Evolutionary conservation across 1,284 basidiomycete genomes (phyloP).

Genomic region (Cutaneotrichosporon sp.): DNA sequence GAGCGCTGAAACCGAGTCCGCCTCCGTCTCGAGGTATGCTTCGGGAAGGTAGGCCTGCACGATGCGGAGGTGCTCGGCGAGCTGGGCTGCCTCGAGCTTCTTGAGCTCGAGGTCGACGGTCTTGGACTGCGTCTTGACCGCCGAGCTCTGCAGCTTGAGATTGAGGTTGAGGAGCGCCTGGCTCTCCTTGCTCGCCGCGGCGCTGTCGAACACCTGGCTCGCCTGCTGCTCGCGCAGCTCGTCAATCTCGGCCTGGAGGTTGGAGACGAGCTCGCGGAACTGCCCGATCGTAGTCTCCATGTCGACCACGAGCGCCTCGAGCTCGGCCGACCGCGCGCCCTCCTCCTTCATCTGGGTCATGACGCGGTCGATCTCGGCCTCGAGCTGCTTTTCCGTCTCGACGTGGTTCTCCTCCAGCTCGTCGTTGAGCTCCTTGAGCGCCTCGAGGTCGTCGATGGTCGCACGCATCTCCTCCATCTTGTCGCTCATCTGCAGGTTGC

Average conservation of each 20-base stretch:
- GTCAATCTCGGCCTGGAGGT: conserved; percentile 86
- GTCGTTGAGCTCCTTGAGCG: conserved; percentile 92
- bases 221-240: conserved; percentile 76
- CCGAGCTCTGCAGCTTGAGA: conserved; percentile 84
- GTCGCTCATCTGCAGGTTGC: conserved; percentile 87
- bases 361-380: conserved; percentile 78
- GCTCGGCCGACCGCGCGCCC: conserved; percentile 61
- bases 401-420: conserved; percentile 96
- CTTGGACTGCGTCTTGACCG: conserved; percentile 82
- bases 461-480: conserved; percentile 94
- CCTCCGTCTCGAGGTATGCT: conserved; percentile 79
- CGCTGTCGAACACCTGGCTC: conserved; percentile 76
- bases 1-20: conserved; percentile 80
- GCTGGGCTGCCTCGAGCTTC: conserved; percentile 78
- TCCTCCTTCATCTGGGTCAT: conserved; percentile 65
- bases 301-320: conserved; percentile 80
- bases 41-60: conserved; percentile 77
- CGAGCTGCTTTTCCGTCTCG: conserved; percentile 88
- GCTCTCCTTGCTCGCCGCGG: conserved; percentile 70
- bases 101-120: conserved; percentile 83
- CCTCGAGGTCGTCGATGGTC: conserved; percentile 93
- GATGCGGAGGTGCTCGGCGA: conserved; percentile 68
- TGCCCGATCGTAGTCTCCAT: conserved; percentile 83
- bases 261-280: conserved; percentile 84
- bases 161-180: conserved; percentile 86